Evolutionary conservation across 768 basidiomycete genomes (phyloP).

Genomic region (Hortiboletus campestris): DNA sequence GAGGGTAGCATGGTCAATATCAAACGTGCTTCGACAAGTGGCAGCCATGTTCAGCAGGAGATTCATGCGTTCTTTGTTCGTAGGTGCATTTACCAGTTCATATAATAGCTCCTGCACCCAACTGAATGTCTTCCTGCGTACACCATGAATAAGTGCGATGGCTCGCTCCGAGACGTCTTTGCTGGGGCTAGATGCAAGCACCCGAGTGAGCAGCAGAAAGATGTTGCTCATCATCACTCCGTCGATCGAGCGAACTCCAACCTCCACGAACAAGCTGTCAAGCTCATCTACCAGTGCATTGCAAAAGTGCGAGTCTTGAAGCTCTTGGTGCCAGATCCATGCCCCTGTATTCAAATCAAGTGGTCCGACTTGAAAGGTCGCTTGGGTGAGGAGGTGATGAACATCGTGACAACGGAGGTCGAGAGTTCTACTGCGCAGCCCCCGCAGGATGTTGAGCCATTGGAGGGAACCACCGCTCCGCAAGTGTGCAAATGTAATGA

Average conservation of each 20-base stretch:
- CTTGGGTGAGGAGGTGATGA: background rate
- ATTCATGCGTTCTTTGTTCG: background rate
- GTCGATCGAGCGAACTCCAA: background rate
- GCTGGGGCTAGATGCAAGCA: background rate
- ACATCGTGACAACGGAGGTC: background rate
- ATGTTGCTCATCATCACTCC: background rate
- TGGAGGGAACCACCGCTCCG: background rate
- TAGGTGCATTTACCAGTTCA: background rate
- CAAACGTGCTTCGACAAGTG: background rate
- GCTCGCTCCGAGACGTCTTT: background rate
- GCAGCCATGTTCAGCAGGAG: background rate
- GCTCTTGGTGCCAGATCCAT: background rate
- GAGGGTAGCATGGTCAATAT: background rate
- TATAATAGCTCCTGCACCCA: background rate
- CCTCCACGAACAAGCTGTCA: background rate
- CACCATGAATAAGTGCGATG: background rate
- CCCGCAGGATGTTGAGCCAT: background rate
- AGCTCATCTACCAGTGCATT: background rate
- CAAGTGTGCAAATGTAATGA: background rate
- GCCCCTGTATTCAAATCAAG: conserved; percentile 11
- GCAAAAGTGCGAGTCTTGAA: background rate
- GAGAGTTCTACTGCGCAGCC: background rate
- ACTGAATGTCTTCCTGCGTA: background rate
- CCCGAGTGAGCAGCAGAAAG: background rate
- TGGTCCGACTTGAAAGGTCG: conserved; percentile 12